A percentile compares a stretch with the other conserved stretches of the same genome.
Conservation (phyloP, 352 stramenopile species). For the Phytophthora melonis region DNA sequence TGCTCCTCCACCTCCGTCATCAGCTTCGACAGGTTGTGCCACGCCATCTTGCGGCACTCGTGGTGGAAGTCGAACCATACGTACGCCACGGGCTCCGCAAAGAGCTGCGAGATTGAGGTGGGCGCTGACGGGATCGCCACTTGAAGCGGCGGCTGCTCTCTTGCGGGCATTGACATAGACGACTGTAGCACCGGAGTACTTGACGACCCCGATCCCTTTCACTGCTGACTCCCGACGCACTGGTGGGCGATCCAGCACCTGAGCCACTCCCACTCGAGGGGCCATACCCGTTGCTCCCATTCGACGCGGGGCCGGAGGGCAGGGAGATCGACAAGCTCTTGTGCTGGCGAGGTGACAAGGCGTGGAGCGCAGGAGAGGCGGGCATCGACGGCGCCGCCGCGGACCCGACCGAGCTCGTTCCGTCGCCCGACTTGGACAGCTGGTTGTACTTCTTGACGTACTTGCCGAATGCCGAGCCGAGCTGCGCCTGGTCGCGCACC, state of each 20-base stretch:
- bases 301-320: slow-evolving; percentile 21
- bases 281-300: slow-evolving; percentile 29
- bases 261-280: slow-evolving; percentile 29
- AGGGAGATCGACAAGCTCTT: slow-evolving; percentile 40
- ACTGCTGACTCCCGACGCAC: slow-evolving; percentile 39
- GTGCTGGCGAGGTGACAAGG: slow-evolving; percentile 54
- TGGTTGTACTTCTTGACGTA: slow-evolving; percentile 91
- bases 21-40: slow-evolving; percentile 92
- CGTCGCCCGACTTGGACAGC: slow-evolving; percentile 67
- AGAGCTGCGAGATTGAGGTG: slow-evolving; percentile 66
- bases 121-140: slow-evolving; percentile 52
- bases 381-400: slow-evolving; percentile 25
- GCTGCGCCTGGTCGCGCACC: slow-evolving; percentile 90
- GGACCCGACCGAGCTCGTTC: slow-evolving; percentile 33
- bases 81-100: slow-evolving; percentile 64
- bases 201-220: slow-evolving; percentile 26
- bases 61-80: slow-evolving; percentile 99
- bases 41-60: slow-evolving; percentile 95
- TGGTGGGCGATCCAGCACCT: slow-evolving; percentile 41
- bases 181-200: slow-evolving; percentile 26
- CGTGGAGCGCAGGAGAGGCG: slow-evolving; percentile 24
- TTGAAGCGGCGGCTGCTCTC: slow-evolving; percentile 20
- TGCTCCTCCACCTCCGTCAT: slow-evolving; percentile 88
- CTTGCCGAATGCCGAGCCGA: slow-evolving; percentile 93
- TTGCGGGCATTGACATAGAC: slow-evolving; percentile 33